Evolutionary conservation across 306 rosid species (phyloP).

Genomic region (Lathyrus aphaca): DNA sequence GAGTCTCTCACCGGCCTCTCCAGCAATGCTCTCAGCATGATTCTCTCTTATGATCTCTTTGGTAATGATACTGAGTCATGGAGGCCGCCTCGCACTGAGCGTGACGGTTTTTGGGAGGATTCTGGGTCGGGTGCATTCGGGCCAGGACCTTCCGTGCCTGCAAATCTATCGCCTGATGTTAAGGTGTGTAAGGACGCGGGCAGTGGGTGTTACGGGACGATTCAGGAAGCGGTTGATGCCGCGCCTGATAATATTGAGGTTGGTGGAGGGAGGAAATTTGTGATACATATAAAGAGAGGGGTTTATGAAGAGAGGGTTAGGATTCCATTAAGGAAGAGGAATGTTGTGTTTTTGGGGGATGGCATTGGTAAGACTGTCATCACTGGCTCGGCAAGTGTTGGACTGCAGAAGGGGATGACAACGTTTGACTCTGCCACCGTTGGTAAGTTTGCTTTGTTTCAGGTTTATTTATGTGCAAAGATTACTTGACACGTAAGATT

Average conservation of each 20-base stretch:
- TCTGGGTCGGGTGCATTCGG: slow-evolving; percentile 16
- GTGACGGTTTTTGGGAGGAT: slow-evolving; percentile 77
- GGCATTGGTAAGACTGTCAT: slow-evolving; percentile 88
- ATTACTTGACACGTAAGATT: background rate
- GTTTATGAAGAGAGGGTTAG: slow-evolving; percentile 83
- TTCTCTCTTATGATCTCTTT: slow-evolving; percentile 53
- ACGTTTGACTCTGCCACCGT: slow-evolving; percentile 75
- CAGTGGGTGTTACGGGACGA: slow-evolving; percentile 54
- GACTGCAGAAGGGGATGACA: slow-evolving; percentile 53
- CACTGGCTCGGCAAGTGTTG: slow-evolving; percentile 65
- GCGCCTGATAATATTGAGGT: slow-evolving; percentile 50
- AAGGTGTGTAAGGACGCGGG: slow-evolving; percentile 61
- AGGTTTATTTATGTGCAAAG: background rate
- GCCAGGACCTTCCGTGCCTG: slow-evolving; percentile 33
- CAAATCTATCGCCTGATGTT: slow-evolving; percentile 49
- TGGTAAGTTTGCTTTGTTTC: slow-evolving; percentile 50
- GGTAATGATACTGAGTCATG: slow-evolving; percentile 63
- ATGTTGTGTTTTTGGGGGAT: slow-evolving; percentile 74
- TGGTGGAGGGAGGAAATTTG: slow-evolving; percentile 51
- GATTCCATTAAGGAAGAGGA: slow-evolving; percentile 70
- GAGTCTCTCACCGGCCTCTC: slow-evolving; percentile 49
- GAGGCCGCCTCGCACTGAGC: slow-evolving; percentile 79
- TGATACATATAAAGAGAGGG: slow-evolving; percentile 70
- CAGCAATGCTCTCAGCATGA: slow-evolving; percentile 84
- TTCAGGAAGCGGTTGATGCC: slow-evolving; percentile 79